phyloP scores from a whole-genome alignment of 23 red algal species.

The Gracilaria gracilis region DNA sequence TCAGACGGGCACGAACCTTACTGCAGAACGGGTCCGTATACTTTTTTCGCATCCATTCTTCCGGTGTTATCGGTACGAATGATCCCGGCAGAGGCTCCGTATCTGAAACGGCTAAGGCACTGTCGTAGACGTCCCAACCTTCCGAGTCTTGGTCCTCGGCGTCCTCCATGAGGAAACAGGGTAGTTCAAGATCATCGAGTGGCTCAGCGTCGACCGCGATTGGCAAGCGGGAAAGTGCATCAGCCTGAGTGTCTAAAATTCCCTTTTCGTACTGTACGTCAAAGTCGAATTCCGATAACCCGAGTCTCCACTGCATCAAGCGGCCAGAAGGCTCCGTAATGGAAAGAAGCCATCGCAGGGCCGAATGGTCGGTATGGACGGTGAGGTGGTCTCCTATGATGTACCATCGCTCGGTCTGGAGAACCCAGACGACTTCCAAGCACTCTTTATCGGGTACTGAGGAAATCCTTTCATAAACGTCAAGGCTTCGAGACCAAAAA shows the following conservation, averaged over 20 bases:
- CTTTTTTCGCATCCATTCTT: conserved; percentile 28
- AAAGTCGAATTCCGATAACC: background rate
- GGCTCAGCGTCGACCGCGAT: background rate
- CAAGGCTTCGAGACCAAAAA: background rate
- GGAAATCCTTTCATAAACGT: background rate
- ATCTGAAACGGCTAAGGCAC: background rate
- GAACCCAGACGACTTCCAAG: background rate
- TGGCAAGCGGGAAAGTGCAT: conserved; percentile 16
- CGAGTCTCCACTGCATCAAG: background rate
- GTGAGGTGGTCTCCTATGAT: background rate
- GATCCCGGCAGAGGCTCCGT: background rate
- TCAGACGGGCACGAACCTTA: background rate
- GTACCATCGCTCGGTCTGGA: background rate
- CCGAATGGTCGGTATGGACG: background rate
- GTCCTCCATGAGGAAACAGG: background rate
- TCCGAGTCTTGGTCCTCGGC: background rate
- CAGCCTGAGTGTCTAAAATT: conserved; percentile 4
- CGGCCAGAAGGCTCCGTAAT: background rate
- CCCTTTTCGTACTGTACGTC: background rate
- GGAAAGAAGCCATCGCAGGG: background rate
- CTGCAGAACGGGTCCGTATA: background rate
- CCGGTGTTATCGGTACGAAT: conserved; percentile 24
- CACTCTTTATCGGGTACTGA: background rate
- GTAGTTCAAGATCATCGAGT: background rate
- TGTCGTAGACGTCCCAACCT: background rate